A percentile compares a stretch with the other conserved stretches of the same genome.
phyloP scores from a whole-genome alignment of 345 rosid genomes.

The Turritis glabra region DNA sequence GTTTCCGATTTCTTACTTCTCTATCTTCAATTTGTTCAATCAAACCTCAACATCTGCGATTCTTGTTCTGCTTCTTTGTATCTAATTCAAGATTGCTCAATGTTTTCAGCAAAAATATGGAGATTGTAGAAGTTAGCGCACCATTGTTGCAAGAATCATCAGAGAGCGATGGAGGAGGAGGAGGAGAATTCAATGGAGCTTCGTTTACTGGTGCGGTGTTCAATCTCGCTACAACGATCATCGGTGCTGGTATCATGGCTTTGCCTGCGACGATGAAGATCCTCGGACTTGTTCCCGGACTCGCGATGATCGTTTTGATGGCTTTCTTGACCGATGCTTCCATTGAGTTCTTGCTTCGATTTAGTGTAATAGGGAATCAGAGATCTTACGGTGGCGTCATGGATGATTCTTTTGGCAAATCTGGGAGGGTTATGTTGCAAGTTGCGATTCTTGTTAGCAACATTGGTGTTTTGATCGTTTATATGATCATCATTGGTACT shows the following conservation, averaged over 20 bases:
- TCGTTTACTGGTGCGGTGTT: conserved; percentile 88
- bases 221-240: conserved; percentile 80
- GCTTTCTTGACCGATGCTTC: conserved; percentile 84
- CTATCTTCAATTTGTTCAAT: neutral
- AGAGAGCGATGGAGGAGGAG: conserved; percentile 41
- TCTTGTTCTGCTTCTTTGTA: neutral
- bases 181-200: conserved; percentile 77
- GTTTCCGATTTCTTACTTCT: neutral
- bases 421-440: conserved; percentile 68
- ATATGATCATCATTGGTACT: conserved; percentile 95
- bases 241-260: conserved; percentile 98
- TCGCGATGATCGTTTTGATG: conserved; percentile 67
- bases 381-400: conserved; percentile 78
- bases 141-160: conserved; percentile 55
- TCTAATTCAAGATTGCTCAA: neutral
- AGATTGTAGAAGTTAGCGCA: conserved; percentile 51
- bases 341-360: conserved; percentile 77
- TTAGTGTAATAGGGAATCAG: conserved; percentile 63
- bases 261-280: conserved; percentile 94
- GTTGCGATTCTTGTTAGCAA: conserved; percentile 69
- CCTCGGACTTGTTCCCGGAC: conserved; percentile 71
- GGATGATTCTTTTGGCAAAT: conserved; percentile 86
- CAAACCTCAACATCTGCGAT: neutral
- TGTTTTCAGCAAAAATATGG: conserved; percentile 42
- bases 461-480: conserved; percentile 85